Conservation (phyloP, 2,329 filamentous ascomycete genomes). For the Aspergillus cejpii region DNA sequence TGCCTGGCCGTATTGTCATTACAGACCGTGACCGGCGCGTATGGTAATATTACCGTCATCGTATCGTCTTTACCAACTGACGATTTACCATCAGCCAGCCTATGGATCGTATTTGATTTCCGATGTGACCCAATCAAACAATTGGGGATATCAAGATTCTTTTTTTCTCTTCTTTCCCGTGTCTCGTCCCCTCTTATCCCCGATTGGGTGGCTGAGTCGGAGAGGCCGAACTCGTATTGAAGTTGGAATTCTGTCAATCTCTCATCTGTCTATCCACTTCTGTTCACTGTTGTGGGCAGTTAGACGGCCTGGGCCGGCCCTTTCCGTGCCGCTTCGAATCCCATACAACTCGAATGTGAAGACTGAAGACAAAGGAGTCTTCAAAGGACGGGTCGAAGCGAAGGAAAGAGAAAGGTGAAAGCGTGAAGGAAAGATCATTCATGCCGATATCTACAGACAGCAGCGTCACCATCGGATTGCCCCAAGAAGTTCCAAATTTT, state of each 20-base stretch:
- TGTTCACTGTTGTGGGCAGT: constrained; percentile 13
- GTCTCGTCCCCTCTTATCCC: constrained; percentile 5
- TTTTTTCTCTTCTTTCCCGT: constrained; percentile 12
- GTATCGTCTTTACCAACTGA: constrained; percentile 26
- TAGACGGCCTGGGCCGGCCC: constrained; percentile 28
- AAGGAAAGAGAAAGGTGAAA: constrained; percentile 6
- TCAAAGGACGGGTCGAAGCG: not conserved
- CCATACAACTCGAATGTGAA: constrained; percentile 10
- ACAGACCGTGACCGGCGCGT: constrained; percentile 20
- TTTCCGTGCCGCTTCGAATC: constrained; percentile 32
- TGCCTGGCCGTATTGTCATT: constrained; percentile 14
- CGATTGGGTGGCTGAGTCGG: not conserved
- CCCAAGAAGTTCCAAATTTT: not conserved
- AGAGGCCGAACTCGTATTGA: constrained; percentile 9
- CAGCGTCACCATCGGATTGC: not conserved
- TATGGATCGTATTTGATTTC: constrained; percentile 2
- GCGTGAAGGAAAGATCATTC: constrained; percentile 1
- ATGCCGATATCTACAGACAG: too few species aligned
- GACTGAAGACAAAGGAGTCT: constrained; percentile 1
- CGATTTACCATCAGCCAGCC: constrained; percentile 7
- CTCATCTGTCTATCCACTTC: constrained; percentile 8
- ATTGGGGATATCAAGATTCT: not conserved
- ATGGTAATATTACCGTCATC: constrained; percentile 25
- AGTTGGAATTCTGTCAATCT: constrained; percentile 11
- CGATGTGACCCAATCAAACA: not conserved